Evolutionary conservation across 495 filamentous ascomycete genomes (phyloP).

Genomic region (Xylaria scruposa): DNA sequence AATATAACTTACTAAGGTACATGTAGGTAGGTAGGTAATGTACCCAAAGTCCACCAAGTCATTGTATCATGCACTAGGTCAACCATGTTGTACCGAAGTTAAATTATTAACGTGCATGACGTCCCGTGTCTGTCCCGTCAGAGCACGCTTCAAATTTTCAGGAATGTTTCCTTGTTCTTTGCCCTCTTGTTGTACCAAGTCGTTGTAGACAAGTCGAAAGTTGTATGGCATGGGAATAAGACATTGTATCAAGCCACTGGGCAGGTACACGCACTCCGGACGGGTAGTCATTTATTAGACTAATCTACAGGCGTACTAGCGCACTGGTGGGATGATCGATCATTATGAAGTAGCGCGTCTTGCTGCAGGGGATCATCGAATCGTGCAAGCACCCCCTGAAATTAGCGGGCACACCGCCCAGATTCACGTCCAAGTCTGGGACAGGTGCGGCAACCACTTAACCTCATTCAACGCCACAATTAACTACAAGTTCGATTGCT

Average conservation of each 20-base stretch:
- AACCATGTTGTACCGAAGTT: background rate
- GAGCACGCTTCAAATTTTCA: background rate
- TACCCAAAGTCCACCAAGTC: background rate
- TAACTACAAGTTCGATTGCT: no score
- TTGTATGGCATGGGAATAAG: background rate
- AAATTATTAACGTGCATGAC: background rate
- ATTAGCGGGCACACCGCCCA: slow-evolving; percentile 5
- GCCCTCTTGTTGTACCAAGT: background rate
- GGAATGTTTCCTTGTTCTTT: background rate
- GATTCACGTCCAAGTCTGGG: background rate
- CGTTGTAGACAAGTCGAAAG: background rate
- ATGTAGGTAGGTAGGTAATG: background rate
- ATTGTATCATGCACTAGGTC: background rate
- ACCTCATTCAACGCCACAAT: slow-evolving; percentile 10
- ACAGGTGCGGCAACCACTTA: background rate
- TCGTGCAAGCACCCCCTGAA: slow-evolving; percentile 17
- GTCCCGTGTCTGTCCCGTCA: background rate
- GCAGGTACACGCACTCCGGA: background rate
- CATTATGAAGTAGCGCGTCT: background rate
- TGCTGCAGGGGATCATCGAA: background rate
- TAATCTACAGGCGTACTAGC: background rate
- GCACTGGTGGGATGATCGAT: background rate
- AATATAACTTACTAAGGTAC: background rate
- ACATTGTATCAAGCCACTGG: background rate
- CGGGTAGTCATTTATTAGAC: background rate